These are phyloP conservation scores for Ceratobasidium sp. DNA, from an alignment of 1,284 basidiomycete genomes.

Conservation along the genomic window DNA sequence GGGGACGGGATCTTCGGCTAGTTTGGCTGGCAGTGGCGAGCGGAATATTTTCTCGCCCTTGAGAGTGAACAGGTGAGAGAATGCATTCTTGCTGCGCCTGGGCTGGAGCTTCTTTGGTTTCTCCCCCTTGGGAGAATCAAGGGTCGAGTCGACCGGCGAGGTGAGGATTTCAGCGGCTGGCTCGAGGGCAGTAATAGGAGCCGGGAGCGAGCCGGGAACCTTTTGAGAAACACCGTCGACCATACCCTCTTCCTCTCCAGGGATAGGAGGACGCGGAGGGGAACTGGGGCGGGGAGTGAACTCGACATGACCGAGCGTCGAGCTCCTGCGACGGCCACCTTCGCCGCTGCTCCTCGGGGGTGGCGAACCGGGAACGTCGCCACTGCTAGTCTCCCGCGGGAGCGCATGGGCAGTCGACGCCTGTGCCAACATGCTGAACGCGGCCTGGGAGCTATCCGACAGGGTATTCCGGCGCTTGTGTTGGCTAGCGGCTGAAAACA, in stretches of 20 bases:
- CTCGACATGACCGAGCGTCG: conserved; percentile 24
- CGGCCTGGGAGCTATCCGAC: conserved; percentile 11
- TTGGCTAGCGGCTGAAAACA: neutral
- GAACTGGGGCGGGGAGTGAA: neutral
- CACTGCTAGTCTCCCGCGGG: neutral
- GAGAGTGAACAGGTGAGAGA: conserved; percentile 30
- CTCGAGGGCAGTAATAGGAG: neutral
- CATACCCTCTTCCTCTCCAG: neutral
- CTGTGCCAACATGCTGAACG: conserved; percentile 18
- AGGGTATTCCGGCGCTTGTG: conserved; percentile 34
- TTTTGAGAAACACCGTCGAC: neutral
- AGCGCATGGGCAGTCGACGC: conserved; percentile 26
- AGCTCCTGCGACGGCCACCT: conserved; percentile 30
- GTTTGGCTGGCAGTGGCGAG: conserved; percentile 24
- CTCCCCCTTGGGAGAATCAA: neutral
- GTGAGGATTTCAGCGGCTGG: conserved; percentile 3
- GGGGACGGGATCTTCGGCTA: conserved; percentile 7
- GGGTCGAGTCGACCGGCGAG: neutral
- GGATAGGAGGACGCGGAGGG: conserved; percentile 8
- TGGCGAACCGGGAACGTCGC: neutral
- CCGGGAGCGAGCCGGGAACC: no score
- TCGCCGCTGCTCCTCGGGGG: conserved; percentile 1
- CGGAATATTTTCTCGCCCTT: conserved; percentile 23
- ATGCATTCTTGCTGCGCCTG: conserved; percentile 16
- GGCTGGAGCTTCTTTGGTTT: conserved; percentile 20